Evolutionary conservation across 768 basidiomycete genomes (phyloP).

Genomic region (Rhodotorula taiwanensis): DNA sequence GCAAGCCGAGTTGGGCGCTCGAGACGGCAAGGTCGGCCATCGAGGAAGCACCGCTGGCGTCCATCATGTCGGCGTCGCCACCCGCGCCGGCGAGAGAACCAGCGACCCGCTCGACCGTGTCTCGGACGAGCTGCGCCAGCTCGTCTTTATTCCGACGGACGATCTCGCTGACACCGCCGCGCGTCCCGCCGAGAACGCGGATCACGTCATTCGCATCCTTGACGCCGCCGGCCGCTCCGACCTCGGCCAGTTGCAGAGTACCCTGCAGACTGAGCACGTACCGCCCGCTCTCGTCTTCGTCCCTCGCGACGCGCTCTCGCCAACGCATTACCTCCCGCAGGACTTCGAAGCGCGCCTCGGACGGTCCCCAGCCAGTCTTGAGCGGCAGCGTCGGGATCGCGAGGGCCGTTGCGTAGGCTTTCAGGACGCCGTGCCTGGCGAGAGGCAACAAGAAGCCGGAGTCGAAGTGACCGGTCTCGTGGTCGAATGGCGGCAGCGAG

Average conservation of each 20-base stretch:
- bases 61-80: conserved; percentile 1
- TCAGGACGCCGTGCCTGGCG: conserved; percentile 21
- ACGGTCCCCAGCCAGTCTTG: conserved; percentile 50
- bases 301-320: conserved; percentile 70
- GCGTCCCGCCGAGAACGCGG: conserved; percentile 3
- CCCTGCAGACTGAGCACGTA: conserved; percentile 42
- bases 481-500: conserved; percentile 29
- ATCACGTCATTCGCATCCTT: conserved; percentile 60
- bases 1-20: conserved; percentile 6
- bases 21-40: not conserved
- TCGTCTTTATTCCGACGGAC: conserved; percentile 29
- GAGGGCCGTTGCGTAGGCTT: conserved; percentile 14
- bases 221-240: conserved; percentile 47
- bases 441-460: conserved; percentile 24
- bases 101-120: conserved; percentile 46
- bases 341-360: conserved; percentile 68
- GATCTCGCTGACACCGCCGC: conserved; percentile 30
- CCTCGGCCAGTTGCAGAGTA: conserved; percentile 56
- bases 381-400: conserved; percentile 32
- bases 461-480: conserved; percentile 22
- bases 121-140: conserved; percentile 46
- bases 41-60: not conserved
- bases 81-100: not conserved
- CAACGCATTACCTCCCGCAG: conserved; percentile 70
- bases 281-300: conserved; percentile 80